phyloP scores from a whole-genome alignment of 495 filamentous ascomycete genomes.

The Lophium mytilinum region DNA sequence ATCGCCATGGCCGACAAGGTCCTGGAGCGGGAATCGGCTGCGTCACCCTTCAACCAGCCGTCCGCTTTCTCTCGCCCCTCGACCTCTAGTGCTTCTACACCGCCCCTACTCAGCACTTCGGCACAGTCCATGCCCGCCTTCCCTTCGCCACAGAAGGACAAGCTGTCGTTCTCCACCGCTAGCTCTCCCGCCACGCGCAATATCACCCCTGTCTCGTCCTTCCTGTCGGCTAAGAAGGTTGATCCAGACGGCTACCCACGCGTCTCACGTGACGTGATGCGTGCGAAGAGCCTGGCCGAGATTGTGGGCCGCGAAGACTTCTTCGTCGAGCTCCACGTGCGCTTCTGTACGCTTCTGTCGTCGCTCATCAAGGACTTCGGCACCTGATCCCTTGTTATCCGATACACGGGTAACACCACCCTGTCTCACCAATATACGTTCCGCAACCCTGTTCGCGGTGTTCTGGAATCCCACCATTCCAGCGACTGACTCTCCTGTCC shows the following conservation, averaged over 20 bases:
- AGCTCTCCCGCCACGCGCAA: conserved; percentile 23
- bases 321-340: conserved; percentile 76
- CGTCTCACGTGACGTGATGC: conserved; percentile 42
- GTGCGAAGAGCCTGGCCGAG: conserved; percentile 72
- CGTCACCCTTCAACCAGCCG: conserved; percentile 19
- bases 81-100: conserved; percentile 11
- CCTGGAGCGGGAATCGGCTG: conserved; percentile 18
- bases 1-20: conserved; percentile 51
- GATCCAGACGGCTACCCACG: conserved; percentile 50
- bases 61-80: conserved; percentile 27
- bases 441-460: background rate
- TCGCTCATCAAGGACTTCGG: conserved; percentile 27
- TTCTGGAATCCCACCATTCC: too few species aligned
- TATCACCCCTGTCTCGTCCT: conserved; percentile 54
- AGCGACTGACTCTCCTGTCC: too few species aligned
- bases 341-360: conserved; percentile 43
- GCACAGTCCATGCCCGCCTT: conserved; percentile 17
- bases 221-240: conserved; percentile 52
- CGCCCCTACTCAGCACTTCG: conserved; percentile 18
- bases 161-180: conserved; percentile 9
- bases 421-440: conserved; percentile 2
- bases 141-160: conserved; percentile 10
- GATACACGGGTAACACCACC: background rate
- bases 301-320: conserved; percentile 79
- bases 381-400: background rate